These are phyloP conservation scores for Lagenidium sp. DNA, from an alignment of 352 stramenopile genomes.

Conservation along the genomic window DNA sequence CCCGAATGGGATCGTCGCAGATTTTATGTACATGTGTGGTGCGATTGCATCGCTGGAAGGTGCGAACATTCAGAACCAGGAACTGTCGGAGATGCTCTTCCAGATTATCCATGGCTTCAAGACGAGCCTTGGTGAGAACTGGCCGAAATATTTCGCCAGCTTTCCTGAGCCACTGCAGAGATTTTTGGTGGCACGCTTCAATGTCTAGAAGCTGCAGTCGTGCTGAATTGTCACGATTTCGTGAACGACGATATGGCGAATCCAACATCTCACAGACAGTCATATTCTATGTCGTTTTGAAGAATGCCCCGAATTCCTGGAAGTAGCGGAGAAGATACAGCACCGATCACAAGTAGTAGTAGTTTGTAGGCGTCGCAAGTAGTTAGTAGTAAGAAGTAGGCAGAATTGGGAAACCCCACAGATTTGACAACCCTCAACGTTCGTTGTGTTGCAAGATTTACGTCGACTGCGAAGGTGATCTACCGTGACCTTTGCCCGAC, in stretches of 20 bases:
- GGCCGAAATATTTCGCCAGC: constrained; percentile 75
- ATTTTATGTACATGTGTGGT: constrained; percentile 89
- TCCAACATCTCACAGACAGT: neutral
- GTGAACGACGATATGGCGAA: too few relatives aligned
- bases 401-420: too few relatives aligned
- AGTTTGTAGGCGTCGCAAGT: constrained; percentile 17
- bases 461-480: too few relatives aligned
- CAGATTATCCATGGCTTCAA: constrained; percentile 88
- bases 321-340: neutral
- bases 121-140: constrained; percentile 80
- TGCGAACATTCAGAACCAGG: constrained; percentile 60
- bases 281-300: too few relatives aligned
- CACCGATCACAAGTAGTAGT: constrained; percentile 10
- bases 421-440: too few relatives aligned
- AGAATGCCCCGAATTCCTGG: neutral
- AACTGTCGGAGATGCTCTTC: constrained; percentile 82
- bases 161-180: constrained; percentile 75
- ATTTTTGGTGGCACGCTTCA: constrained; percentile 77
- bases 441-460: too few relatives aligned
- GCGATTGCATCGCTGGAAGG: constrained; percentile 82
- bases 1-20: constrained; percentile 76
- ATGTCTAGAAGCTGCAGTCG: too few relatives aligned
- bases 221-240: too few relatives aligned
- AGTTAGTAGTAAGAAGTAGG: constrained; percentile 38
- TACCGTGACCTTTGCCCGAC: too few relatives aligned